phyloP scores from a whole-genome alignment of 2,329 filamentous ascomycete species.

The Dactylonectria macrodidyma region DNA sequence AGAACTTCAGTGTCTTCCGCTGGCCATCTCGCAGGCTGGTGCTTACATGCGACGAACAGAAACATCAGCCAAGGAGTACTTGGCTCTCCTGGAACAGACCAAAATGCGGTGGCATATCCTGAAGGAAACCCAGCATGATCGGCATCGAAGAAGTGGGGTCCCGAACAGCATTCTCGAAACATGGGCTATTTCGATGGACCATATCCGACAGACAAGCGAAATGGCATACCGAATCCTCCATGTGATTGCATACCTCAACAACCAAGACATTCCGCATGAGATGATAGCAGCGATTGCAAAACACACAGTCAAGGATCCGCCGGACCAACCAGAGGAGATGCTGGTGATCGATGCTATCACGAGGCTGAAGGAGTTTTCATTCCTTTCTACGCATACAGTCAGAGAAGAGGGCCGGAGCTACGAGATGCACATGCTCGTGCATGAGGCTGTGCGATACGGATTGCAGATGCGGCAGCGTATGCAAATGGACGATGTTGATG shows the following conservation, averaged over 20 bases:
- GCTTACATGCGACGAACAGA: constrained; percentile 50
- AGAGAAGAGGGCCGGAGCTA: constrained; percentile 34
- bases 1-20: constrained; percentile 49
- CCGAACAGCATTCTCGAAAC: constrained; percentile 54
- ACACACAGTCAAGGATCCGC: neutral
- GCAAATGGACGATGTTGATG: too few relatives aligned
- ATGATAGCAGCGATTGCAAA: constrained; percentile 42
- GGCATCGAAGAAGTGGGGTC: constrained; percentile 45
- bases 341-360: constrained; percentile 37
- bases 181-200: constrained; percentile 53
- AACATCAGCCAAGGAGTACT: constrained; percentile 43
- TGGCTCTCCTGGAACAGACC: constrained; percentile 42
- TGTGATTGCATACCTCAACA: constrained; percentile 51
- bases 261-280: constrained; percentile 49
- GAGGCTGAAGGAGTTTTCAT: constrained; percentile 53
- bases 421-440: constrained; percentile 52
- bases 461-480: constrained; percentile 16
- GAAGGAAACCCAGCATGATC: constrained; percentile 43
- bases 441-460: constrained; percentile 46
- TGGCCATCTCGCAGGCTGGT: constrained; percentile 52
- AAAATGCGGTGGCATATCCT: constrained; percentile 44
- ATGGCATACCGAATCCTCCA: constrained; percentile 49
- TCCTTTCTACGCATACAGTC: constrained; percentile 41
- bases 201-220: constrained; percentile 46
- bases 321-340: neutral